Base-by-base conservation (phyloP, 2,329 filamentous ascomycete genomes). In the Didymella pomorum region DNA sequence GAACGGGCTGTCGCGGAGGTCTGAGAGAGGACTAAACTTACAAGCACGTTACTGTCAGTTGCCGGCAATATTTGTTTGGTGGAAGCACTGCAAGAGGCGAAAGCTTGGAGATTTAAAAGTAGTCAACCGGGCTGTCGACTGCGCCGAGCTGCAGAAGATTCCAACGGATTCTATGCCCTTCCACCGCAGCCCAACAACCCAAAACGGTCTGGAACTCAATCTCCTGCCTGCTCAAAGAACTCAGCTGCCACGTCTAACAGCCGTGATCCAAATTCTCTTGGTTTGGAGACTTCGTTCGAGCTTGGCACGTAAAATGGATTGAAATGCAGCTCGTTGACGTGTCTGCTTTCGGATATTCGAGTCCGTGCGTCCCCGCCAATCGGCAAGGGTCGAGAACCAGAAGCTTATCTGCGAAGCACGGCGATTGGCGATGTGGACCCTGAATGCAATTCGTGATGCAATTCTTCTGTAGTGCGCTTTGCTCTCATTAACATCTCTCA, bases 81-180 rank as follows among this genome's bases (percentile, higher is more conserved):
- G 50, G 56, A 41, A 46, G 58, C 29, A 56, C 58, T 56, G 46
- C 31, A 56, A 50, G 58, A 61, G 60, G 56, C 52, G 57, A 64
- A 59, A 44, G 55, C 44, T 56, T 70, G 69, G 63, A 62, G 68
- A 66, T 66, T 74, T 73, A 73, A 73, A 70, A 71, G 66, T 72
- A 67, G 66, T 62, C 54, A 67, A 69, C 69, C 65, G 60, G 71
- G 67, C 62, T 71, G 59, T 35, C 63, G 69, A 71, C 71, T 71
- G 70, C 68, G 72, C 72, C 73, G 72, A 73, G 68, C 67, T 63
- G 65, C 49, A 68, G 70, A 74, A 76, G 65, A 60, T 76, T 76
- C 73, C 63, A 67, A 68, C 31, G 42, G 65, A 62, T 76, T 76
- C 74, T 60, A 75, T 62, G 63, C 53, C 57, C 48, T 76, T 76